These are phyloP conservation scores for Durotheca rogersii DNA, from an alignment of 495 filamentous ascomycete species.

Conservation along the genomic window DNA sequence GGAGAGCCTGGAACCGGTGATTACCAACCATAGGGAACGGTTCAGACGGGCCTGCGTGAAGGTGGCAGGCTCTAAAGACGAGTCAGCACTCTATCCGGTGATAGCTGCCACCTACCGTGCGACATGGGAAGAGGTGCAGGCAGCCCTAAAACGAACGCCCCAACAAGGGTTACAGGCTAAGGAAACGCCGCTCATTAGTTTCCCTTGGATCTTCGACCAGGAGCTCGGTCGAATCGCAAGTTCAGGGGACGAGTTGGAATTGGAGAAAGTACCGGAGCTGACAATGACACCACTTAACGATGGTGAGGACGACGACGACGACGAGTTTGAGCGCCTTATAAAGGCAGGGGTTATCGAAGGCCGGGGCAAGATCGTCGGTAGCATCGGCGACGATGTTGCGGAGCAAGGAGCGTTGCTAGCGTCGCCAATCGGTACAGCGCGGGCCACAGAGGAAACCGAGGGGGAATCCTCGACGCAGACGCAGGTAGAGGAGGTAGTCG, in stretches of 20 bases:
- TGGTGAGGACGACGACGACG: constrained; percentile 23
- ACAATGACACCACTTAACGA: constrained; percentile 11
- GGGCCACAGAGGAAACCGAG: not conserved
- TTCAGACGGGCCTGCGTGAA: constrained; percentile 66
- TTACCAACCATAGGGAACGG: constrained; percentile 60
- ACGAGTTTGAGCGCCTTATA: constrained; percentile 24
- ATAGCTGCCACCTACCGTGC: constrained; percentile 85
- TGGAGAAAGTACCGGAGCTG: constrained; percentile 24
- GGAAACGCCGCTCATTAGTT: constrained; percentile 79
- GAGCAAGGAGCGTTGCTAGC: not conserved
- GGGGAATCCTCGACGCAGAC: not conserved
- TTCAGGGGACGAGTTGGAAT: constrained; percentile 12
- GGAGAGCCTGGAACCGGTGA: constrained; percentile 73
- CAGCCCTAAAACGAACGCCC: constrained; percentile 41
- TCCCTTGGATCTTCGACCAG: constrained; percentile 84
- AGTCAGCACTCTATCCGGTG: constrained; percentile 63
- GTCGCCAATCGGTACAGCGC: not conserved
- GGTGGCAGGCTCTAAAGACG: constrained; percentile 57
- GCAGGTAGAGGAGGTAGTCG: constrained; percentile 17
- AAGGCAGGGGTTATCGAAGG: constrained; percentile 8
- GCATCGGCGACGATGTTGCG: not conserved
- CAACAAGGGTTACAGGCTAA: constrained; percentile 39
- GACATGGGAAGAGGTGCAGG: constrained; percentile 67
- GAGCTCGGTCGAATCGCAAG: constrained; percentile 72
- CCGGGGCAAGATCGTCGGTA: not conserved